Evolutionary conservation across 495 filamentous ascomycete genomes (phyloP).

Genomic region (Talaromyces proteolyticus): DNA sequence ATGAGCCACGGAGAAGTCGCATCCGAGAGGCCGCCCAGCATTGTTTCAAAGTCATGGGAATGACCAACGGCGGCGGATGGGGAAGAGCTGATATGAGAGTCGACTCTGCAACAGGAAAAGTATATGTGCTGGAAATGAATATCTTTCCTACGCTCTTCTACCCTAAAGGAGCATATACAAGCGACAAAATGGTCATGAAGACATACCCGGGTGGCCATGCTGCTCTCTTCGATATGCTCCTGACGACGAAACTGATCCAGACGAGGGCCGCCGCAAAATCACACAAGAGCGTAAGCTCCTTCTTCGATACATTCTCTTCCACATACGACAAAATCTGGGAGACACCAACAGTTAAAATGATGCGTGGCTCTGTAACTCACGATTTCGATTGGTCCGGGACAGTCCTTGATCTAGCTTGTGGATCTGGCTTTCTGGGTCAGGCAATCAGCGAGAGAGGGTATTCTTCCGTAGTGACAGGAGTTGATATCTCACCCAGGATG

Average conservation of each 20-base stretch:
- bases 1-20: background rate
- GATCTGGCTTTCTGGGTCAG: no score
- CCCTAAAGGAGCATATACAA: background rate
- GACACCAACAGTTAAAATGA: background rate
- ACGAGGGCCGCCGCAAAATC: background rate
- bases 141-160: no score
- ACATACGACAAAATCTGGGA: background rate
- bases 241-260: slow-evolving; percentile 7
- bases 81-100: slow-evolving; percentile 2
- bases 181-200: slow-evolving; percentile 2
- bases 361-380: background rate
- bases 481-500: no score
- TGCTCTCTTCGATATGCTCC: slow-evolving; percentile 8
- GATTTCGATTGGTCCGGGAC: background rate
- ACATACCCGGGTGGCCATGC: slow-evolving; percentile 6
- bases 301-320: slow-evolving; percentile 2
- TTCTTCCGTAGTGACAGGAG: no score
- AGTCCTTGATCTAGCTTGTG: no score
- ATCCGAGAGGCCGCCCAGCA: background rate
- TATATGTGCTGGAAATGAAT: background rate
- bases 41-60: slow-evolving; percentile 5
- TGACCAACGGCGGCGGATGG: slow-evolving; percentile 4
- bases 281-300: background rate
- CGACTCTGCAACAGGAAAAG: background rate
- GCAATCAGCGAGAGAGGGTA: no score